Base-by-base conservation (phyloP, 2,329 filamentous ascomycete species). In the Talaromyces sp. region DNA sequence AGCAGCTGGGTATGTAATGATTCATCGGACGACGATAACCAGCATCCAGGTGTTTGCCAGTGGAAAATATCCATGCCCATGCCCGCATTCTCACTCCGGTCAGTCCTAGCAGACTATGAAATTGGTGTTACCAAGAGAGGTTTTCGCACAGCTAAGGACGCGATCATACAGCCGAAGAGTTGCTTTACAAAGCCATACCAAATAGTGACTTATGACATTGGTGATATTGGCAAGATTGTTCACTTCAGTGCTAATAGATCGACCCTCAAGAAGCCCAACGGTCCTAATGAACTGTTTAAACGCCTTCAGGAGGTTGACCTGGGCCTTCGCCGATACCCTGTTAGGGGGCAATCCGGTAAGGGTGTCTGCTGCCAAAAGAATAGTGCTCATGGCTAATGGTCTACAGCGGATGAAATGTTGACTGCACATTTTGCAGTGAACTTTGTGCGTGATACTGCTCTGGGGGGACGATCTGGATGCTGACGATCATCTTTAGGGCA, bases 271-370 rank as follows among this genome's bases (percentile, higher is more conserved):
- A 79, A 83, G n/a, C 56, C 70, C 0, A 79, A 81, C 39, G 90
- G 89, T 0, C 82, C 89, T 0, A 79, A 92, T 69, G 82, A 86
- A 2, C 79, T 92, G 66, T 90, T 90, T 67, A 69, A 77, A 0
- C 69, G 76, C 11, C 69, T 88, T 3, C 83, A 86, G 57, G 50
- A 69, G 3, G 69, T 70, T 0, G 75, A 84, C 6, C 75, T 86
- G 41, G 77, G 79, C 2, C 72, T 88, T n/a, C 74, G 75, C 66
- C 76, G 86, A 52, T 76, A 76, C 66, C 71, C 70, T 0, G 63
- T 81, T 39, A 60, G 69, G 33, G 69, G 71, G n/a, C 71, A 73
- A 8, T 69, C 74, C 3, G 77, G 78, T 78, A 62, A 71, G 76
- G 72, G 11, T n/a, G 27, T 49, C 39, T 33, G 22, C 9, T 37